Percentiles rank a stretch among this genome's conserved stretches.
These are phyloP conservation scores for Chaetomium fimeti DNA, from an alignment of 495 filamentous ascomycete species.

Conservation along the genomic window DNA sequence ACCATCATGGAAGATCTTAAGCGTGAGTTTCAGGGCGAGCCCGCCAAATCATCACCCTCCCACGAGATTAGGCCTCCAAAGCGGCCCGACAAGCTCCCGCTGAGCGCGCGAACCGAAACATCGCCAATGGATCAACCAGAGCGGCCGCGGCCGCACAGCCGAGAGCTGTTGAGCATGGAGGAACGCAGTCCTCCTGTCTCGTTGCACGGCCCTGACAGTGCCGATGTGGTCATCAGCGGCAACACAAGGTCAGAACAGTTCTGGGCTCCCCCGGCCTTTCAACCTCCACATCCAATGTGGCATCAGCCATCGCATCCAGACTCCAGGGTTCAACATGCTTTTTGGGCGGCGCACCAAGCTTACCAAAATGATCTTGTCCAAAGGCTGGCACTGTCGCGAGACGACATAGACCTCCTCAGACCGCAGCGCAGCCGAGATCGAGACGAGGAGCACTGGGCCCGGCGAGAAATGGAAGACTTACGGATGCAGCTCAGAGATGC, in stretches of 20 bases:
- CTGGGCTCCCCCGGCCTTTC: background rate
- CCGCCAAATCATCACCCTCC: background rate
- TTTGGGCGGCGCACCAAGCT: slow-evolving; percentile 2
- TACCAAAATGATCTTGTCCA: background rate
- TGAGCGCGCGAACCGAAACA: background rate
- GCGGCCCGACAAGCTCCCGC: slow-evolving; percentile 23
- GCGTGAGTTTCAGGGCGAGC: slow-evolving; percentile 15
- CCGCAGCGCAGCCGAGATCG: background rate
- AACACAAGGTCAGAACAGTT: slow-evolving; percentile 12
- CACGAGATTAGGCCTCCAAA: slow-evolving; percentile 14
- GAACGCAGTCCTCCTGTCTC: background rate
- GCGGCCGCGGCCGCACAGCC: slow-evolving; percentile 4
- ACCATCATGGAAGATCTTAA: slow-evolving; percentile 23
- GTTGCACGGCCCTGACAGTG: background rate
- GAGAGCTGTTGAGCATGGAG: background rate
- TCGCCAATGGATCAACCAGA: background rate
- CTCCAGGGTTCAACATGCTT: background rate
- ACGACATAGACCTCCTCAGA: slow-evolving; percentile 14
- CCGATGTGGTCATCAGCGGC: slow-evolving; percentile 4
- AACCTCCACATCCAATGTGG: background rate
- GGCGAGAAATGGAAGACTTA: slow-evolving; percentile 9
- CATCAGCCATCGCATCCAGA: background rate
- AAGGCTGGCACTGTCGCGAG: slow-evolving; percentile 6
- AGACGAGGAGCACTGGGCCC: slow-evolving; percentile 1
- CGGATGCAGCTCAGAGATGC: slow-evolving; percentile 16